Percentiles rank a stretch among this genome's conserved stretches.
Evolutionary conservation across 2,329 filamentous ascomycete genomes (phyloP).

Genomic region (Myriosclerotinia duriaeana): DNA sequence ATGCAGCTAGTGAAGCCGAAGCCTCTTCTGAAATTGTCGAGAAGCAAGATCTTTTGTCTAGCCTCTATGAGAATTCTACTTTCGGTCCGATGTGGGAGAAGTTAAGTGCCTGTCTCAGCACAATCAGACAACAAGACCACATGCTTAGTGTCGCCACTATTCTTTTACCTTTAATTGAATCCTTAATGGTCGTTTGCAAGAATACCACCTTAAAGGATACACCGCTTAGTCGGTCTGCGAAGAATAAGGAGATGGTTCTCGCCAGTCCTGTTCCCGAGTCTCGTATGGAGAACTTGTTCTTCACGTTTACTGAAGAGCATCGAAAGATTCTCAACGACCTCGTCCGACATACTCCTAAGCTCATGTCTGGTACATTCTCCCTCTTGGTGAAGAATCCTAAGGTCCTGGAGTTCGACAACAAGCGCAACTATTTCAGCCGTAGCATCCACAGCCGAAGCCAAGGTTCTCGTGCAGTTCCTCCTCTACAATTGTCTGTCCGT

Average conservation of each 20-base stretch:
- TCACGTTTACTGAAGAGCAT: slow-evolving; percentile 95
- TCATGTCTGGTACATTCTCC: slow-evolving; percentile 98
- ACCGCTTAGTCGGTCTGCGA: slow-evolving; percentile 39
- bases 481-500: slow-evolving; percentile 82
- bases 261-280: slow-evolving; percentile 77
- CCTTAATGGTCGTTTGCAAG: slow-evolving; percentile 98
- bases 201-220: slow-evolving; percentile 67
- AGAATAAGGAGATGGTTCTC: slow-evolving; percentile 66
- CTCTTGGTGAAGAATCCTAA: slow-evolving; percentile 97
- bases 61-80: slow-evolving; percentile 85
- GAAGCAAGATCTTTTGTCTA: slow-evolving; percentile 82
- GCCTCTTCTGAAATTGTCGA: slow-evolving; percentile 53
- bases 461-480: slow-evolving; percentile 67
- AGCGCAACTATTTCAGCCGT: slow-evolving; percentile 97
- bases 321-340: slow-evolving; percentile 97
- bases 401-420: slow-evolving; percentile 98
- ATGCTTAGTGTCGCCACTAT: slow-evolving; percentile 98
- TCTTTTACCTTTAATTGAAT: slow-evolving; percentile 88
- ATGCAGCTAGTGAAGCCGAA: slow-evolving; percentile 50
- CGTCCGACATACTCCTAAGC: slow-evolving; percentile 91
- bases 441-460: slow-evolving; percentile 77
- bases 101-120: slow-evolving; percentile 81
- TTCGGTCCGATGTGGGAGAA: slow-evolving; percentile 92
- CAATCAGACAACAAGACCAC: slow-evolving; percentile 87
- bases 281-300: slow-evolving; percentile 87